A percentile compares a stretch with the other conserved stretches of the same genome.
phyloP scores from a whole-genome alignment of 2,329 filamentous ascomycete genomes.

The Pestalotiopsis sp. region DNA sequence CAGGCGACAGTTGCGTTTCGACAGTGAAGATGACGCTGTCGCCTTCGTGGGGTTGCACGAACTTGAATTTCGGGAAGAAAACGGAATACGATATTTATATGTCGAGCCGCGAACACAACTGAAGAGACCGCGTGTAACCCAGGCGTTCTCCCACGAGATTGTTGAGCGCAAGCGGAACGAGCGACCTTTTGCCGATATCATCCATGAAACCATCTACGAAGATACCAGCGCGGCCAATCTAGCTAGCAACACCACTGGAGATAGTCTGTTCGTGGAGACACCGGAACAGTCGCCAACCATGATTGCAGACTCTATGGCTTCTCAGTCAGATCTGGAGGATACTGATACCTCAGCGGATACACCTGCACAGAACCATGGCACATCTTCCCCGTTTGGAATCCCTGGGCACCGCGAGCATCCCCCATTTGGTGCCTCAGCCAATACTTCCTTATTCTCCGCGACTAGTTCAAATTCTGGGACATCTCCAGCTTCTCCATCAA shows the following conservation, averaged over 20 bases:
- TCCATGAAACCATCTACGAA: constrained; percentile 56
- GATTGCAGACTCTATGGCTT: not conserved
- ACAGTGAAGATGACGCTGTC: constrained; percentile 66
- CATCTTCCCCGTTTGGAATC: not conserved
- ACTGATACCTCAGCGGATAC: constrained; percentile 11
- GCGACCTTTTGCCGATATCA: constrained; percentile 53
- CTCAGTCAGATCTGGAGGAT: constrained; percentile 17
- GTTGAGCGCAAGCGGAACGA: constrained; percentile 63
- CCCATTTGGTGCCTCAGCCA: not conserved
- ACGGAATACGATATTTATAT: constrained; percentile 41
- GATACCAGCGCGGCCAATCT: constrained; percentile 17
- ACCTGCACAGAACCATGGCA: not conserved
- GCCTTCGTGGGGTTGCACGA: constrained; percentile 63
- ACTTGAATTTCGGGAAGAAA: constrained; percentile 50
- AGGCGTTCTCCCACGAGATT: constrained; percentile 56
- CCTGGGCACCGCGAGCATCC: not conserved
- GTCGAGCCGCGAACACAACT: constrained; percentile 45
- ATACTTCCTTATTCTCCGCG: constrained; percentile 7
- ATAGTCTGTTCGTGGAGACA: constrained; percentile 30
- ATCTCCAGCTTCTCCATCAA: not conserved
- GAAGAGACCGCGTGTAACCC: constrained; percentile 51
- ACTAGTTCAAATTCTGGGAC: not conserved
- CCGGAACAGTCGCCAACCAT: constrained; percentile 11
- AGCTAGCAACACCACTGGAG: constrained; percentile 13
- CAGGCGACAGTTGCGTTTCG: constrained; percentile 65